Conservation (phyloP, 139 green algal species). For the Micractinium conductrix region DNA sequence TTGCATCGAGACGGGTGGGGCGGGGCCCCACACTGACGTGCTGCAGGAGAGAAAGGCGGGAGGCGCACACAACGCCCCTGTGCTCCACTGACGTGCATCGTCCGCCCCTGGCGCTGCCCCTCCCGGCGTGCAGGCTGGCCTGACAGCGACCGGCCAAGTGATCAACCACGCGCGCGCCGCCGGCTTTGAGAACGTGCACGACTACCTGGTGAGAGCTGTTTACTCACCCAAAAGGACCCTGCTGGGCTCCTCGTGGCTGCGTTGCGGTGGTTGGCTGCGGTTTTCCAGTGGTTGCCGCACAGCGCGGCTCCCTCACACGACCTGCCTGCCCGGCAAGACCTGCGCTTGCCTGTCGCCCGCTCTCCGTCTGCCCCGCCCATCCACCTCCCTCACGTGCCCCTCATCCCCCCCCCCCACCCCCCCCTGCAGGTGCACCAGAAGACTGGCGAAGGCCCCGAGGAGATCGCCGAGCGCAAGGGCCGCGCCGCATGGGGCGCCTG, state of each 20-base stretch:
- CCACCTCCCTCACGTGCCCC: background rate
- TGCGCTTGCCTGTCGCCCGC: background rate
- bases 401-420: background rate
- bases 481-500: slow-evolving; percentile 58
- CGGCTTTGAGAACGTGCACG: slow-evolving; percentile 84
- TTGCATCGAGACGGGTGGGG: too few relatives aligned
- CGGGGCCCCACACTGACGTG: too few relatives aligned
- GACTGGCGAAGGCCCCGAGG: slow-evolving; percentile 57
- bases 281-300: too few relatives aligned
- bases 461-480: slow-evolving; percentile 62
- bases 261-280: background rate
- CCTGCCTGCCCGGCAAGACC: too few relatives aligned
- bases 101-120: too few relatives aligned
- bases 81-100: too few relatives aligned
- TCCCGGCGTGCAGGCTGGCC: slow-evolving; percentile 53
- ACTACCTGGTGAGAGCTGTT: slow-evolving; percentile 67
- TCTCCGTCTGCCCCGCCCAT: background rate
- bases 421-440: slow-evolving; percentile 51
- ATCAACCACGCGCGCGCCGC: slow-evolving; percentile 53
- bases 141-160: slow-evolving; percentile 76
- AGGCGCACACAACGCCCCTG: too few relatives aligned
- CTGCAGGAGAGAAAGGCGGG: too few relatives aligned
- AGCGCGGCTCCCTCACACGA: too few relatives aligned
- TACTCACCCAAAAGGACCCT: background rate
- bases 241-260: background rate